phyloP scores from a whole-genome alignment of 495 filamentous ascomycete species.

The Stereocaulon alpinum region DNA sequence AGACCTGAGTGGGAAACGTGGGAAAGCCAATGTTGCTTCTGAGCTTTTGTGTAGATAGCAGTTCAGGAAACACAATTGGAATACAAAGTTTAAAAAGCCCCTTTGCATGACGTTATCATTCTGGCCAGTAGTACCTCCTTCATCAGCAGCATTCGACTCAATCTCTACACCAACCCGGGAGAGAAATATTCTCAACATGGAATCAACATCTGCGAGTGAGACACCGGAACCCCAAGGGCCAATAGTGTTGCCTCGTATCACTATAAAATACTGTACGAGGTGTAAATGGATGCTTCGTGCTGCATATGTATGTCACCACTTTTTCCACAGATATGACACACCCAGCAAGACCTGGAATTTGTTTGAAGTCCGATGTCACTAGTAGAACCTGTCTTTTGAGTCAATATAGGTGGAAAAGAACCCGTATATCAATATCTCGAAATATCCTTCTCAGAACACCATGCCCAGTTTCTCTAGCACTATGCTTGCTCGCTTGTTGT shows the following conservation, averaged over 20 bases:
- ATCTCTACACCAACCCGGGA: background rate
- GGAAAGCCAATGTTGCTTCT: background rate
- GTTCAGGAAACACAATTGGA: background rate
- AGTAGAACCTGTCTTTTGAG: no score
- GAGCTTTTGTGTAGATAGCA: conserved; percentile 15
- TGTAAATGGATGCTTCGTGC: conserved; percentile 89
- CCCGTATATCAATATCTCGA: no score
- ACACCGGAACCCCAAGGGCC: conserved; percentile 15
- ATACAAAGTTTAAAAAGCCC: background rate
- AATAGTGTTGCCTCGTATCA: conserved; percentile 49
- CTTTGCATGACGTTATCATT: conserved; percentile 1
- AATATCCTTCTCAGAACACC: no score
- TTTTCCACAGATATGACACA: conserved; percentile 4
- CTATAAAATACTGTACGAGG: conserved; percentile 67
- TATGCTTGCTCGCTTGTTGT: no score
- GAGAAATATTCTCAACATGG: background rate
- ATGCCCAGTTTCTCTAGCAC: no score
- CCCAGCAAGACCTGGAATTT: background rate
- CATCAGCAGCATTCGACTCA: background rate
- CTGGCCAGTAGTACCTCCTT: background rate
- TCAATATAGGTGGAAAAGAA: no score
- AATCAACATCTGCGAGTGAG: background rate
- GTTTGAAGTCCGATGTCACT: no score
- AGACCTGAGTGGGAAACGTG: background rate
- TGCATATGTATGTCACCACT: conserved; percentile 52